Percentiles rank a stretch among this genome's conserved stretches.
phyloP scores from a whole-genome alignment of 2,329 filamentous ascomycete species.

The Aspergillus awamori region DNA sequence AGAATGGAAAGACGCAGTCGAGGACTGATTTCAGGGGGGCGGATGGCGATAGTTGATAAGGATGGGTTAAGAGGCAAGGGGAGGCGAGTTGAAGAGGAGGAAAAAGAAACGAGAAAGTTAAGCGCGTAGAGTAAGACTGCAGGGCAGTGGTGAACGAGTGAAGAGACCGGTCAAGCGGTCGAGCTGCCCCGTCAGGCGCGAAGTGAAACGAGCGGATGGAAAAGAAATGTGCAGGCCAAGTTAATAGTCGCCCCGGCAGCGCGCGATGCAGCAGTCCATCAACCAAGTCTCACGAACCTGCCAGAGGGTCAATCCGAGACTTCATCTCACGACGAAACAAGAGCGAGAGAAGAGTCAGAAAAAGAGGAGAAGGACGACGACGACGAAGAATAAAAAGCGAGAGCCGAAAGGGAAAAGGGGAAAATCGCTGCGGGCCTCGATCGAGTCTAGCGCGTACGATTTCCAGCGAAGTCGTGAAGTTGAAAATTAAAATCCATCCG shows the following conservation, averaged over 20 bases:
- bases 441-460: conserved; percentile 13
- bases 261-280: conserved; percentile 20
- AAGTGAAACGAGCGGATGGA: conserved; percentile 14
- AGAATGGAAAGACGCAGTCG: conserved; percentile 2
- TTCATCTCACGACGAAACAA: conserved; percentile 19
- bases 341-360: conserved; percentile 7
- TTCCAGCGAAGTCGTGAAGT: neutral
- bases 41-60: neutral
- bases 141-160: conserved; percentile 20
- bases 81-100: neutral
- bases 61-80: neutral
- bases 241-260: conserved; percentile 18
- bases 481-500: neutral
- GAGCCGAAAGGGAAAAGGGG: conserved; percentile 25
- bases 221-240: conserved; percentile 7
- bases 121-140: conserved; percentile 12
- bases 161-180: conserved; percentile 13
- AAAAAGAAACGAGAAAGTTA: conserved; percentile 9
- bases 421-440: conserved; percentile 18
- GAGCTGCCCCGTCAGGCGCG: conserved; percentile 14
- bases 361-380: conserved; percentile 16
- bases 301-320: conserved; percentile 31
- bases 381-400: conserved; percentile 9
- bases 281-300: conserved; percentile 31
- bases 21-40: conserved; percentile 1